Evolutionary conservation across 495 filamentous ascomycete genomes (phyloP).

Genomic region (Podospora sp.): DNA sequence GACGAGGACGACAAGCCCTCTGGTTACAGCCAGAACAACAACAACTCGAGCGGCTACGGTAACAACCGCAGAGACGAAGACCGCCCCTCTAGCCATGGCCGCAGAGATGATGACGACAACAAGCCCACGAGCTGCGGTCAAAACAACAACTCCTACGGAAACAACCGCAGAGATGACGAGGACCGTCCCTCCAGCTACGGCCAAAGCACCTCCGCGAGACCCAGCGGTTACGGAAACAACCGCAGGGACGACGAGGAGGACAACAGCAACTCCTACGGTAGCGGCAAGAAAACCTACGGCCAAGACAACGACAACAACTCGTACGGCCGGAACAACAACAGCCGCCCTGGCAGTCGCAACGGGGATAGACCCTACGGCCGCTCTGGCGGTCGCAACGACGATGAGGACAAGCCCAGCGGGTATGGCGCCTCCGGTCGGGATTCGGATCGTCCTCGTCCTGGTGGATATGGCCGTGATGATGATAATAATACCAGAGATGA

Average conservation of each 20-base stretch:
- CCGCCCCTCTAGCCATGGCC: neutral
- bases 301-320: neutral
- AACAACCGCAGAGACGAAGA: neutral
- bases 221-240: neutral
- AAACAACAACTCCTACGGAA: neutral
- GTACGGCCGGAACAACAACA: neutral
- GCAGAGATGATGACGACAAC: neutral
- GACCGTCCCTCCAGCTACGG: neutral
- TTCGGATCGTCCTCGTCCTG: neutral
- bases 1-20: neutral
- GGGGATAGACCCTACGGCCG: neutral
- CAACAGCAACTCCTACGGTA: neutral
- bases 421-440: slow-evolving; percentile 7
- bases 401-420: neutral
- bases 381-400: neutral
- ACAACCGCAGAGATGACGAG: neutral
- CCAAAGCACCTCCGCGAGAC: neutral
- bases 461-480: neutral
- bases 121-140: neutral
- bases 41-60: neutral
- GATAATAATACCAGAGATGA: neutral
- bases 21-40: neutral
- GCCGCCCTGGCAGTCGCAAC: neutral
- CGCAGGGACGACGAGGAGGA: neutral
- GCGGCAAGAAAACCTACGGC: too few relatives aligned